phyloP scores from a whole-genome alignment of 306 rosid genomes.

The Quercus glauca region DNA sequence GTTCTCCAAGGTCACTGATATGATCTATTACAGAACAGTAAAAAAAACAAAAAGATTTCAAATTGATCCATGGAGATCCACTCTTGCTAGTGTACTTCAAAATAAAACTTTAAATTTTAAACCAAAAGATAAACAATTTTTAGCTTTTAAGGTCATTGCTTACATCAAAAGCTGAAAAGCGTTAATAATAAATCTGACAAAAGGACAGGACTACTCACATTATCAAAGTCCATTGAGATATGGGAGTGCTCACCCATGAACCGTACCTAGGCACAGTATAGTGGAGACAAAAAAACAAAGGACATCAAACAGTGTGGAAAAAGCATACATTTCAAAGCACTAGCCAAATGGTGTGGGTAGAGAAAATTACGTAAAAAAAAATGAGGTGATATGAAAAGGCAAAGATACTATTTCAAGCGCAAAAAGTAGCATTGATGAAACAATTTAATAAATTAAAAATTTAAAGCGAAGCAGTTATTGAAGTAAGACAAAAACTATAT shows the following conservation, averaged over 20 bases:
- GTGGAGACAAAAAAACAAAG: constrained; percentile 14
- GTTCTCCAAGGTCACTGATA: constrained; percentile 84
- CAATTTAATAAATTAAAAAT: not conserved
- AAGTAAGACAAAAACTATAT: not conserved
- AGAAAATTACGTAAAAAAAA: not conserved
- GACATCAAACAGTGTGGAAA: constrained; percentile 14
- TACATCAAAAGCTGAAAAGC: constrained; percentile 19
- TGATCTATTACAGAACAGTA: constrained; percentile 54
- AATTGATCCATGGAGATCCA: constrained; percentile 7
- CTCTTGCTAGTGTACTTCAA: constrained; percentile 11
- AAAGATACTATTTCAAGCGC: not conserved
- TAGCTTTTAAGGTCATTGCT: constrained; percentile 9
- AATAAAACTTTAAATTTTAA: constrained; percentile 6
- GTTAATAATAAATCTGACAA: constrained; percentile 8
- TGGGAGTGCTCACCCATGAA: constrained; percentile 98
- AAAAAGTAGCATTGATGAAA: not conserved
- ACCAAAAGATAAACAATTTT: constrained; percentile 12
- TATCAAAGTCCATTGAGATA: constrained; percentile 80
- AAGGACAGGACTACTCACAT: constrained; percentile 51
- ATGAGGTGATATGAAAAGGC: not conserved
- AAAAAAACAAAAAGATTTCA: constrained; percentile 17
- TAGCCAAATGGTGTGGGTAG: constrained; percentile 10
- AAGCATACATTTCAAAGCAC: not conserved
- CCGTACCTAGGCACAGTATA: constrained; percentile 50
- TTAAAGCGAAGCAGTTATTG: not conserved